Evolutionary conservation across 441 rosid species (phyloP), one percentile per base, ranked within the genome.

Genomic region (Hypseocharis bilobata): DNA sequence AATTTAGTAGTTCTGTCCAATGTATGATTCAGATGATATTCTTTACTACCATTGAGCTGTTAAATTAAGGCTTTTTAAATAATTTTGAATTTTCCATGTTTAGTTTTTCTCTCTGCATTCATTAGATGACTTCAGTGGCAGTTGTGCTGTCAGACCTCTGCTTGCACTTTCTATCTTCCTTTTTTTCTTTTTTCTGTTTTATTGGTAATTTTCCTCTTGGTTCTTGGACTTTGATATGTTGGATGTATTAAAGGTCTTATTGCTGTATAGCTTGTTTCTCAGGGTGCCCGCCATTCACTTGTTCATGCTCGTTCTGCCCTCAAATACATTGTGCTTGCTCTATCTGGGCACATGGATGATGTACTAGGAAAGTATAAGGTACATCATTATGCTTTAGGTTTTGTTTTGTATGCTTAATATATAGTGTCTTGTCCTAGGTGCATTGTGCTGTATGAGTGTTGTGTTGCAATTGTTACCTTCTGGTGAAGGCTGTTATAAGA

Each of bases 331-430:
- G 78, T 89, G 79, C 84, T 89, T 73, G 96, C 88, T 72, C 72
- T 89, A 57, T 86, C 90, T 65, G 96, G 96, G 56, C 86, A 89
- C 73, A 78, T 87, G 90, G 96, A 89, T 81, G 91, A 84, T 72
- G 78, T 85, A 58, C 70, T 89, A 20, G 84, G 86, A 67, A 89
- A 81, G 81, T 89, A 86, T 73, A 89, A 89, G 96, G 96, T 89
- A 72, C 17, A 36, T n/a, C 60, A 45, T 22, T 51, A 54, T 68
- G 63, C 47, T 69, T 30, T 62, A 17, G 13, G 26, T 5, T 57
- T 16, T 70, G 19, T 34, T 7, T 58, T 0, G 29, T 62, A 47
- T 61, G 32, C 49, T 70, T 38, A 34, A 47, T 2, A 17, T 65
- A 5, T 55, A 30, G 23, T 34, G 26, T 19, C n/a, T 32, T 45